A percentile compares a stretch with the other conserved stretches of the same genome.
phyloP scores from a whole-genome alignment of 176 grass and related monocot genomes.

The Musa acuminata region DNA sequence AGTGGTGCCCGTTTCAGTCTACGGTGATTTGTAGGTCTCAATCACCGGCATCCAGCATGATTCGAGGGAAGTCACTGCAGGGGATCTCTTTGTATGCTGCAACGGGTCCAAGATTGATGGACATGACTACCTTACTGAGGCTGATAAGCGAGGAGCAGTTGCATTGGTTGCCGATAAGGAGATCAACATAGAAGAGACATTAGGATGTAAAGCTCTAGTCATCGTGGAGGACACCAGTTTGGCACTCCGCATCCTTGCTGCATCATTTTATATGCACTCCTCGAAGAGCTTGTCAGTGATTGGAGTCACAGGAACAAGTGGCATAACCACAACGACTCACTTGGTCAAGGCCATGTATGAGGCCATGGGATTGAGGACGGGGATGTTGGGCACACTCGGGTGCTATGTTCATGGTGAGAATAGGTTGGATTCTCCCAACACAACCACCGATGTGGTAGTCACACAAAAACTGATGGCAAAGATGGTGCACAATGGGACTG shows the following conservation, averaged over 20 bases:
- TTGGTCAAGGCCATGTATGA: constrained; percentile 88
- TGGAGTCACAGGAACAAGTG: constrained; percentile 56
- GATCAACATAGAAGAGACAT: constrained; percentile 83
- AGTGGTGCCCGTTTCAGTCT: constrained; percentile 71
- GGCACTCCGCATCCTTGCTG: constrained; percentile 47
- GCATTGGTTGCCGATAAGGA: constrained; percentile 76
- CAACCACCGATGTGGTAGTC: constrained; percentile 38
- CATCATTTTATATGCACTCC: constrained; percentile 63
- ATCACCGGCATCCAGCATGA: constrained; percentile 67
- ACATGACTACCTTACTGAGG: constrained; percentile 51
- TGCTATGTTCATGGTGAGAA: constrained; percentile 54
- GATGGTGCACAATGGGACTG: constrained; percentile 84
- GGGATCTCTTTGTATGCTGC: constrained; percentile 73
- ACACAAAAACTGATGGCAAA: constrained; percentile 84
- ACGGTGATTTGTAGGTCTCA: constrained; percentile 69
- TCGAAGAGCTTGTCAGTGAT: constrained; percentile 62
- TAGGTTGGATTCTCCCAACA: constrained; percentile 42
- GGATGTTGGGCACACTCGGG: constrained; percentile 64
- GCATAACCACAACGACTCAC: constrained; percentile 48
- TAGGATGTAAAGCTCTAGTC: constrained; percentile 73
- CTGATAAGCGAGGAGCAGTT: constrained; percentile 83
- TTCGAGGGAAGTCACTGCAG: constrained; percentile 52
- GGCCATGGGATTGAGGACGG: constrained; percentile 65
- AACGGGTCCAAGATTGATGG: constrained; percentile 32
- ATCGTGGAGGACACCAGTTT: constrained; percentile 66